phyloP scores from a whole-genome alignment of 2,329 filamentous ascomycete species.

The Anisogramma anomala region DNA sequence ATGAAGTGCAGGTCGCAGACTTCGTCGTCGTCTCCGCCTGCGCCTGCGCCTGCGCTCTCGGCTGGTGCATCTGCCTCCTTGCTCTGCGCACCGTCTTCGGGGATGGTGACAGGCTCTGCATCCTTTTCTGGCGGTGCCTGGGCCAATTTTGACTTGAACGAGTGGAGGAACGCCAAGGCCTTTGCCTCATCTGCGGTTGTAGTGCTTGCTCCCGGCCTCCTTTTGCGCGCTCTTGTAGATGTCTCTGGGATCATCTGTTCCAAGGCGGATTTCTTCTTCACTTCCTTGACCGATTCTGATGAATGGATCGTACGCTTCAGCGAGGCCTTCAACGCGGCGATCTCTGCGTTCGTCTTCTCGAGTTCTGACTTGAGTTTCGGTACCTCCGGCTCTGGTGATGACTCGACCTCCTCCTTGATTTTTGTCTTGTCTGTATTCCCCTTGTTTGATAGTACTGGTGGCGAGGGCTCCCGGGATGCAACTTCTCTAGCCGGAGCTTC shows the following conservation, averaged over 20 bases:
- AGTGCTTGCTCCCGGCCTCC: constrained; percentile 44
- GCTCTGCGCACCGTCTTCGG: constrained; percentile 17
- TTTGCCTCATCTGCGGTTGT: constrained; percentile 48
- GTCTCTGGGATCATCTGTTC: constrained; percentile 65
- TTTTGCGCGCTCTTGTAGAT: constrained; percentile 59
- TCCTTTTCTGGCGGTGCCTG: constrained; percentile 32
- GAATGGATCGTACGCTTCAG: constrained; percentile 56
- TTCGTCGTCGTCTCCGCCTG: constrained; percentile 47
- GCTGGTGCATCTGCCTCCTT: constrained; percentile 20
- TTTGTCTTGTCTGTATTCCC: constrained; percentile 7
- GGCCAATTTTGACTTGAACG: constrained; percentile 70
- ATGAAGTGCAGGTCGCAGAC: constrained; percentile 95
- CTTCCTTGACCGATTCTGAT: constrained; percentile 37
- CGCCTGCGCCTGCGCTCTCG: constrained; percentile 27
- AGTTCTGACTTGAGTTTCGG: constrained; percentile 38
- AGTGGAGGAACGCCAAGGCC: constrained; percentile 59
- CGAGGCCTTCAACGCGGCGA: constrained; percentile 67
- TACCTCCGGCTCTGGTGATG: constrained; percentile 26
- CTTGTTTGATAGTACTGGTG: background rate
- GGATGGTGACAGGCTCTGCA: constrained; percentile 13
- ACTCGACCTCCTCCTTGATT: constrained; percentile 18
- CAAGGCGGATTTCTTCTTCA: constrained; percentile 50
- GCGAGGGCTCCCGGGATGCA: constrained; percentile 4
- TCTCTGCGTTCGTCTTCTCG: constrained; percentile 66
- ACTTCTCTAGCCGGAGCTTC: constrained; percentile 21